Conservation (phyloP, 345 rosid species). For the Boechera divaricarpa region DNA sequence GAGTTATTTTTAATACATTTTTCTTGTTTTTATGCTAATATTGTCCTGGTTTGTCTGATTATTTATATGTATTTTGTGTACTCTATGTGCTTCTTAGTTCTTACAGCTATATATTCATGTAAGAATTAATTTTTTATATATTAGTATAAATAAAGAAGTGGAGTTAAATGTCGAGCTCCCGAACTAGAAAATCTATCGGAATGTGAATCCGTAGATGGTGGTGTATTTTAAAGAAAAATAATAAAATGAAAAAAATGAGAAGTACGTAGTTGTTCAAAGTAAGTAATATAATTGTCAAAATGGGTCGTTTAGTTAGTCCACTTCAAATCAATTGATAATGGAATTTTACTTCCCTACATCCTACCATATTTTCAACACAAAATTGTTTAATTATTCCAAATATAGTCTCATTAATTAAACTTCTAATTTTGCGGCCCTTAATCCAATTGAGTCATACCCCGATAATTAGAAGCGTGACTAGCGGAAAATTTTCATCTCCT, state of each 20-base stretch:
- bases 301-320: conserved; percentile 43
- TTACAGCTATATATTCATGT: neutral
- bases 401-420: conserved; percentile 12
- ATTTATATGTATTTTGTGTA: too few relatives aligned
- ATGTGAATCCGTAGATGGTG: conserved; percentile 41
- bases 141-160: neutral
- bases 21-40: too few relatives aligned
- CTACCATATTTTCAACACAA: conserved; percentile 31
- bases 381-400: conserved; percentile 11
- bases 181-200: conserved; percentile 12
- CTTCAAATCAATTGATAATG: conserved; percentile 47
- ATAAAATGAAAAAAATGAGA: neutral
- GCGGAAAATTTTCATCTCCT: conserved; percentile 8
- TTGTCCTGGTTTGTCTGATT: too few relatives aligned
- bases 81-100: neutral
- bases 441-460: conserved; percentile 20
- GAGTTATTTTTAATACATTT: too few relatives aligned
- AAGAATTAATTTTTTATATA: too few relatives aligned
- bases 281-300: conserved; percentile 41
- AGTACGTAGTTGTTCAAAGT: conserved; percentile 34
- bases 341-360: conserved; percentile 47
- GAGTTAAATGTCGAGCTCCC: conserved; percentile 9
- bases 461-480: conserved; percentile 38
- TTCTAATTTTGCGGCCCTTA: conserved; percentile 45
- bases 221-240: neutral